A percentile compares a stretch with the other conserved stretches of the same genome.
These are phyloP conservation scores for Colletotrichum sp. DNA, from an alignment of 2,329 filamentous ascomycete genomes.

Conservation along the genomic window DNA sequence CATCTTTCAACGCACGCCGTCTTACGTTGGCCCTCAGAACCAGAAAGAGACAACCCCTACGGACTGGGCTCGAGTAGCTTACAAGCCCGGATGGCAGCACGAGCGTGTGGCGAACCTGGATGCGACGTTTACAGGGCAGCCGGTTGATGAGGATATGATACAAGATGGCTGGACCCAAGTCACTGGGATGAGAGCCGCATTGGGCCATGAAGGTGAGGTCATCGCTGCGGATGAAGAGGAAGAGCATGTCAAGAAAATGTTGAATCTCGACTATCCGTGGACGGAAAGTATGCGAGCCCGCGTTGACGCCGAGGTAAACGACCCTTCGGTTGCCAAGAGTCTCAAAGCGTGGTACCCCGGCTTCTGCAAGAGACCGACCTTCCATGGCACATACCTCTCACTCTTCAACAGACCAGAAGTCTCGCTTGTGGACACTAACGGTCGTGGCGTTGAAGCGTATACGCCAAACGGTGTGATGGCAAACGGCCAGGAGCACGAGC, in stretches of 20 bases:
- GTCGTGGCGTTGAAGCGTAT: not conserved
- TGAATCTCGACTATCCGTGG: not conserved
- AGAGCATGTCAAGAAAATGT: not conserved
- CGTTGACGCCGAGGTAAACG: not conserved
- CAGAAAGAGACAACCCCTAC: slow-evolving; percentile 43
- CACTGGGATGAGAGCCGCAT: not conserved
- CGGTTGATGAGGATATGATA: not conserved
- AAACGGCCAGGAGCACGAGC: not conserved
- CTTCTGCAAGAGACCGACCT: not conserved
- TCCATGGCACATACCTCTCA: not conserved
- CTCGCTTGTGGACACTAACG: not conserved
- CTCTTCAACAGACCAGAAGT: not conserved
- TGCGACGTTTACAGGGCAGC: not conserved
- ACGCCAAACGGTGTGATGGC: not conserved
- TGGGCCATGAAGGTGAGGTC: not conserved
- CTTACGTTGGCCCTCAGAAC: slow-evolving; percentile 40
- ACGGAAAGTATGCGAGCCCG: not conserved
- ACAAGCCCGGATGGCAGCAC: slow-evolving; percentile 51
- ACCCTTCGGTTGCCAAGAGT: not conserved
- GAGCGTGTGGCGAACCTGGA: slow-evolving; percentile 18
- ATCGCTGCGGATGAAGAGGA: not conserved
- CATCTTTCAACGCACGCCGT: slow-evolving; percentile 61
- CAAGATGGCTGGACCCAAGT: not conserved
- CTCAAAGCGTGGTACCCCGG: not conserved
- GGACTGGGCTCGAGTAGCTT: slow-evolving; percentile 38